Base-by-base conservation (phyloP, 1,139 yeast genomes). In the Starmera stellimalicola region DNA sequence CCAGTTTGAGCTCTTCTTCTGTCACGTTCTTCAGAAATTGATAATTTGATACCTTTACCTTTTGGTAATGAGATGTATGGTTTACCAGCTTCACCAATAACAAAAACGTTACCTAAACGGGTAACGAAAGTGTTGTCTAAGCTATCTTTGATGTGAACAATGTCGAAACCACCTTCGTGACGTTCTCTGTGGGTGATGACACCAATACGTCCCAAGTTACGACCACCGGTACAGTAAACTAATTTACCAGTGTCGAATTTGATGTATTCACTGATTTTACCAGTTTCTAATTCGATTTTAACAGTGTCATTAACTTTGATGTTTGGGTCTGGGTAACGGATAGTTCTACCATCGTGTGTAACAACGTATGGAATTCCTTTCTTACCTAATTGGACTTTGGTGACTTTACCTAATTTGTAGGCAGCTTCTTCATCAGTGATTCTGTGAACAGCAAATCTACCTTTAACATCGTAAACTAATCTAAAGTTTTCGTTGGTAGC, bases 161-260 rank as follows among this genome's bases (percentile, higher is more conserved):
- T 81, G 70, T 88, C 97, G 77, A 91, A 88, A 67, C 97, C 97
- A 68, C 98, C 98, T 67, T 88, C 95, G 78, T 88, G 98, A 73
- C 83, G 85, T 75, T 88, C 98, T 73, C 94, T 82, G 93, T 88
- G 95, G 56, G 81, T 75, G 65, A 88, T 87, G 55, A 84, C 87
- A 81, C 98, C 98, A 64, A 87, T 88, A 73, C 98, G 83, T 66
- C 98, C 98, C 94, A 88, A 79, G 82, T 85, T 87, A 73, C 95
- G 91, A 73, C 97, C 97, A 74, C 97, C 97, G 53, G 96, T 88
- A 66, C 83, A 93, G 93, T 87, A 88, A 53, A 81, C 95, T 63
- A 85, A 74, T 70, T 77, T 84, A 68, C 97, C 97, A 58, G 91
- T 76, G 66, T 85, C 96, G 64, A 88, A 88, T 72, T 85, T 84